Evolutionary conservation across 371 early-diverging fungal genomes (phyloP), one percentile per base, ranked within the genome.

Genomic region (Nosema muscidifuracis): DNA sequence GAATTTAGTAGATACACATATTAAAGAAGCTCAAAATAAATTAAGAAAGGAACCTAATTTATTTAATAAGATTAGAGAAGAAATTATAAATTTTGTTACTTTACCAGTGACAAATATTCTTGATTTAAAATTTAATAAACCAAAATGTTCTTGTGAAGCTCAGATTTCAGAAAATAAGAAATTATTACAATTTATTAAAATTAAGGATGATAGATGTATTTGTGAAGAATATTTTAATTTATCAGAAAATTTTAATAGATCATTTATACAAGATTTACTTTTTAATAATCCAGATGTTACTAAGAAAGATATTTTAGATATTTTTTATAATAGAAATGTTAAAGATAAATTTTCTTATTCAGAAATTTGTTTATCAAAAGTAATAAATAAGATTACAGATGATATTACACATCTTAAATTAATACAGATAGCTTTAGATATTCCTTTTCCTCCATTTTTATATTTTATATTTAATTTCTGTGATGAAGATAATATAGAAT

Each of bases 291-390:
- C 0, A 12, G 28, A 1, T 20, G 10, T 43, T 30, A 34, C 38
- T 26, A 66, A 43, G 36, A 47, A 73, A 18, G 60, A 73, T 22
- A 26, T 73, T 10, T 20, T 73, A 33, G 31, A 44, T n/a, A 28
- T 44, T 18, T 74, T 58, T 22, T 68, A 62, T 43, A 33, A 26
- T n/a, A 74, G 74, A 63, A 47, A 58, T 0, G 58, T 58, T 50
- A 22, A 43, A 9, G 42, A 67, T 22, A 67, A 58, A 33, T 74
- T 58, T 68, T 61, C 62, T 26, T 26, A 55, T 20, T 20, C 26
- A 3, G 74, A 74, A 43, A 61, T 74, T 28, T 67, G 63, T 42
- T 13, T 74, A 40, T 70, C 63, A 22, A 74, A 74, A 40, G 44
- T 74, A 18, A 57, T 74, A 44, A 67, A 63, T 47, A 47, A 62